A percentile compares a stretch with the other conserved stretches of the same genome.
Conservation (phyloP, 306 rosid genomes). For the Ziziphus jujuba region DNA sequence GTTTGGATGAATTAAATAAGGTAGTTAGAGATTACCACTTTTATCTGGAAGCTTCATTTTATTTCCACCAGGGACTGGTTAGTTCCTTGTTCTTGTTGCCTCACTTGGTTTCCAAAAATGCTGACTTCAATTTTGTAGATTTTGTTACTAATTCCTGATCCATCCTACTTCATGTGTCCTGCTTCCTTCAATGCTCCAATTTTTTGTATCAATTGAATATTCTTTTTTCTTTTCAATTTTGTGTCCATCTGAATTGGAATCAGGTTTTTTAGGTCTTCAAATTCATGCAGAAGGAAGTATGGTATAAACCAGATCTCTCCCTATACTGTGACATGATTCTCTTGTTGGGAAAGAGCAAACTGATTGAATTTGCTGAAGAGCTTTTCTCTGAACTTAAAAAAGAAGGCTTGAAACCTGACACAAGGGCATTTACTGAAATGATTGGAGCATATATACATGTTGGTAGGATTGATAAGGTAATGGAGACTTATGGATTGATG, state of each 20-base stretch:
- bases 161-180: background rate
- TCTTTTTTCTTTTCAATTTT: background rate
- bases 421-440: conserved; percentile 66
- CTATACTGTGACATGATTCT: conserved; percentile 61
- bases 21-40: too few relatives aligned
- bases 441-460: conserved; percentile 65
- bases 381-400: conserved; percentile 35
- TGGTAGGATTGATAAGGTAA: conserved; percentile 55
- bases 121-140: background rate
- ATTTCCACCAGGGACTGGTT: background rate
- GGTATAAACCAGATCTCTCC: conserved; percentile 40
- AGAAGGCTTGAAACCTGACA: conserved; percentile 54
- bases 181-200: background rate
- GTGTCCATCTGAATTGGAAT: conserved; percentile 16
- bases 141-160: background rate
- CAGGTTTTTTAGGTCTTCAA: conserved; percentile 60
- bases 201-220: background rate
- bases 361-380: conserved; percentile 56
- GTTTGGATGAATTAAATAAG: too few relatives aligned
- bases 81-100: background rate
- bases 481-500: conserved; percentile 53
- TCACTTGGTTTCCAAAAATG: background rate
- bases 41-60: too few relatives aligned
- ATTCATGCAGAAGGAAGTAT: conserved; percentile 47
- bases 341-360: conserved; percentile 58